Conservation (phyloP, 164 flowering plant genomes). For the Aristolochia fimbriata region DNA sequence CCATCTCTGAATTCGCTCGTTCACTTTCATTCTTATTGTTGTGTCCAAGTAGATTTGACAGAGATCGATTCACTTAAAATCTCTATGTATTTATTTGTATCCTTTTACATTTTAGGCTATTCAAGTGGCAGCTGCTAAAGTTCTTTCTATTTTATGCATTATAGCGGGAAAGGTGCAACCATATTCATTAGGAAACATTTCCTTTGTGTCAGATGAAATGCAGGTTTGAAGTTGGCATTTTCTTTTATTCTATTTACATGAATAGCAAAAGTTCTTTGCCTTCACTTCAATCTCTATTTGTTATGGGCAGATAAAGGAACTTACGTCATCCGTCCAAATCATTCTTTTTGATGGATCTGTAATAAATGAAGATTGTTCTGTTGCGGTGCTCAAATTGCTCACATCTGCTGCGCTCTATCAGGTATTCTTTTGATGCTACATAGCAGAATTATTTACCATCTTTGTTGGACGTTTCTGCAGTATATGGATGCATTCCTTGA, state of each 20-base stretch:
- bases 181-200: conserved; percentile 30
- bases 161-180: conserved; percentile 40
- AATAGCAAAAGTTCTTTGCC: not conserved
- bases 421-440: conserved; percentile 32
- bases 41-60: no score
- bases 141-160: conserved; percentile 45
- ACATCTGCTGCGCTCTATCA: conserved; percentile 73
- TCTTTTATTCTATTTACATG: not conserved
- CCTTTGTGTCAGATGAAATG: conserved; percentile 53
- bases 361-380: conserved; percentile 46
- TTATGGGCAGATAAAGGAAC: conserved; percentile 41
- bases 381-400: conserved; percentile 48
- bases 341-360: conserved; percentile 37
- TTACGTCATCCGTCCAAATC: conserved; percentile 32
- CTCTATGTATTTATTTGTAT: not conserved
- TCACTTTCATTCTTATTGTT: not conserved
- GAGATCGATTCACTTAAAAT: no score
- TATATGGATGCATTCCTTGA: not conserved
- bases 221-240: conserved; percentile 36
- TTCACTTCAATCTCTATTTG: not conserved
- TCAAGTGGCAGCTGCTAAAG: conserved; percentile 67
- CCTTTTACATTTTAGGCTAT: conserved; percentile 44
- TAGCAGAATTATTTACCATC: not conserved
- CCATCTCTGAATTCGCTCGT: no score
- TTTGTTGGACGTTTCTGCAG: not conserved